Base-by-base conservation (phyloP, 208 protist species). In the Acanthamoeba sp. region DNA sequence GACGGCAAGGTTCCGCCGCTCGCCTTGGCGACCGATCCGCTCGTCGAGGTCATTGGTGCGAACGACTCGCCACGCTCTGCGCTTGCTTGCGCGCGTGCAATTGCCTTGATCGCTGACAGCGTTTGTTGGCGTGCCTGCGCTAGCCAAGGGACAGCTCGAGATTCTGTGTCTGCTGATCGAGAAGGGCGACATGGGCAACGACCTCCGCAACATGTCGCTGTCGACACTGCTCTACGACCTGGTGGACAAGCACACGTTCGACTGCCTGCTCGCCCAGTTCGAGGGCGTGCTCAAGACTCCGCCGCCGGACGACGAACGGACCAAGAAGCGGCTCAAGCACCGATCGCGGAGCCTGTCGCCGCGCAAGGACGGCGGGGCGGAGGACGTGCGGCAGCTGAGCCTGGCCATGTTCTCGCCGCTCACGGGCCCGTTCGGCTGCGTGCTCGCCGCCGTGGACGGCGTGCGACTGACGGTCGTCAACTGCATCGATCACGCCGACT, bases 161-260 rank as follows among this genome's bases (percentile, higher is more conserved):
- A 92, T 92, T 27, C 24, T 92, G n/a, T 92, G 87, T 42, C 32
- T 92, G 87, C 36, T 92, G 87, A 92, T 92, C 27, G 87, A 92
- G 45, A 64, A 55, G 40, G 87, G 87, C 27, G 87, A 92, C 55
- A 66, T 92, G 80, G 32, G 52, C 45, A 59, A 40, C 80, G 29
- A 55, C 20, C 52, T 88, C 32, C 80, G 40, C 10, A 88, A 59
- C 52, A 88, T 88, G 80, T 55, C 80, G 52, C 42, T 66, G 18
- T 88, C 80, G 16, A 62, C 80, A 14, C 80, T 88, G 12, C 80
- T 88, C 50, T 88, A 66, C 80, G 80, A 88, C 32, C 42, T 88
- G 45, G 80, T 88, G 27, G 80, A 88, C 80, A 27, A 59, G 20
- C 45, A 59, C 14, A 88, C 80, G 2, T 88, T 88, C 80, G 50